A percentile compares a stretch with the other conserved stretches of the same genome.
These are phyloP conservation scores for Boletus rufocinnamomeus DNA, from an alignment of 768 basidiomycete species.

Conservation along the genomic window DNA sequence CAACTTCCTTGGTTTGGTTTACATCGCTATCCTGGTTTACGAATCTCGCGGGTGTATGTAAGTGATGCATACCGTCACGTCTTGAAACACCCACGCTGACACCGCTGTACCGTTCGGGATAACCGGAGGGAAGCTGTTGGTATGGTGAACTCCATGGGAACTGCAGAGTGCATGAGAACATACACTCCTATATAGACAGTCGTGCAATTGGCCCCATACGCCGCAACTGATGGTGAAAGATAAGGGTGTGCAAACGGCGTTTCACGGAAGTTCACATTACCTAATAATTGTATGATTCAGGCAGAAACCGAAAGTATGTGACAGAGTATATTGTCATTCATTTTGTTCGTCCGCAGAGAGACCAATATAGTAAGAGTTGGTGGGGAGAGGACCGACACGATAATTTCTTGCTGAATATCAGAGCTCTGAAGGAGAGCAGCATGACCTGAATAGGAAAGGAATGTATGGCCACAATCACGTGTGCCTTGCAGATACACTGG, in stretches of 20 bases:
- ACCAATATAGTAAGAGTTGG: too few species aligned
- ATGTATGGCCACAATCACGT: not conserved
- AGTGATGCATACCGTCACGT: slow-evolving; percentile 45
- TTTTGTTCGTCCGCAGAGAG: too few species aligned
- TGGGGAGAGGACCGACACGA: too few species aligned
- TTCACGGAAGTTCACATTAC: slow-evolving; percentile 25
- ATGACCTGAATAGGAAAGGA: too few species aligned
- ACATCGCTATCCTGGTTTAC: too few species aligned
- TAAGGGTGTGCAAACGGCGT: not conserved
- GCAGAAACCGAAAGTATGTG: slow-evolving; percentile 31
- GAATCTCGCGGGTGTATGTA: too few species aligned
- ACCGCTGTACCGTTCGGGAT: slow-evolving; percentile 52
- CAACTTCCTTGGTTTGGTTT: too few species aligned
- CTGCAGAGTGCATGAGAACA: slow-evolving; percentile 2
- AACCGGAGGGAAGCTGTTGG: slow-evolving; percentile 44
- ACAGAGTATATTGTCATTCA: too few species aligned
- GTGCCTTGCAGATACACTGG: not conserved
- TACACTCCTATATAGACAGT: slow-evolving; percentile 34
- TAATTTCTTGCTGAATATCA: too few species aligned
- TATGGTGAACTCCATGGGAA: not conserved
- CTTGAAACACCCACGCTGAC: slow-evolving; percentile 62
- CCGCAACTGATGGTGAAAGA: slow-evolving; percentile 44
- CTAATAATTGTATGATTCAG: slow-evolving; percentile 44
- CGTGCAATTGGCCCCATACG: slow-evolving; percentile 51
- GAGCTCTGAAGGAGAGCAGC: too few species aligned